Evolutionary conservation across 139 green algal species (phyloP).

Genomic region (Diplosphaera chodatii): DNA sequence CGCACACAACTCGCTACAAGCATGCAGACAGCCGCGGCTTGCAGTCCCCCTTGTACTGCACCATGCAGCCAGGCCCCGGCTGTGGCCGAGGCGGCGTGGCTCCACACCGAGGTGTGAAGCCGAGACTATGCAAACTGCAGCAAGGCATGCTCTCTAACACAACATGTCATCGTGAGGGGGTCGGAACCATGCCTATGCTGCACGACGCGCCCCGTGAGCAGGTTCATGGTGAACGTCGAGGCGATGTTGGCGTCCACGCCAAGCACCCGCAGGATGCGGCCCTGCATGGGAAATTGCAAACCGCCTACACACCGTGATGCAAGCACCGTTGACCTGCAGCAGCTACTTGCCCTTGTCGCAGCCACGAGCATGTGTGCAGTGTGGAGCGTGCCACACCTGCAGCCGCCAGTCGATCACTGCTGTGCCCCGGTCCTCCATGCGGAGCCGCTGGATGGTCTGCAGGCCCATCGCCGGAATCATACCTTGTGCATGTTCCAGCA

Average conservation of each 20-base stretch:
- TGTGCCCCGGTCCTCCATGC: slow-evolving; percentile 49
- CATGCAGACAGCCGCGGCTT: no score
- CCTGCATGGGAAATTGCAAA: neutral
- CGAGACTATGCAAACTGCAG: no score
- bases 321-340: no score
- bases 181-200: neutral
- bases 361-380: neutral
- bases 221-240: slow-evolving; percentile 44
- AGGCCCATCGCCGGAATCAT: no score
- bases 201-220: slow-evolving; percentile 61
- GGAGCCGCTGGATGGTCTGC: slow-evolving; percentile 32
- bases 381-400: neutral
- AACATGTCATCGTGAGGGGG: no score
- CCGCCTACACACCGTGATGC: neutral
- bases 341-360: no score
- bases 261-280: neutral
- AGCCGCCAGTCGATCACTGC: slow-evolving; percentile 43
- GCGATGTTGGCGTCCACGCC: slow-evolving; percentile 13
- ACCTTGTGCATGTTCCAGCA: neutral
- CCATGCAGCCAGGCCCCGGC: no score
- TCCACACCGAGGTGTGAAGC: no score
- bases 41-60: no score
- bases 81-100: no score
- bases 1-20: no score
- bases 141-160: no score